These are phyloP conservation scores for Aspergillus carbonarius DNA, from an alignment of 2,329 filamentous ascomycete species.

Conservation along the genomic window DNA sequence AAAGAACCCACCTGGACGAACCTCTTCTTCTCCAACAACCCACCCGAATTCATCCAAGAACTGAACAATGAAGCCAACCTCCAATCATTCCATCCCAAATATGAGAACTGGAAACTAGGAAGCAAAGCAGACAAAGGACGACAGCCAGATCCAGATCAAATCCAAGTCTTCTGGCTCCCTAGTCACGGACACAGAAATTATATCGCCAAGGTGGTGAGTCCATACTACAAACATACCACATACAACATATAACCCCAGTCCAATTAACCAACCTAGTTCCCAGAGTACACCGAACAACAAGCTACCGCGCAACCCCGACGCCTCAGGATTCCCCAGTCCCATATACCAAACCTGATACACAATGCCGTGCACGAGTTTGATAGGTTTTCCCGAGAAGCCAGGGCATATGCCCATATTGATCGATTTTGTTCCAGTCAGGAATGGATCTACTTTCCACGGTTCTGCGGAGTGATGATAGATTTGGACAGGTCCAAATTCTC, in stretches of 20 bases:
- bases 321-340: background rate
- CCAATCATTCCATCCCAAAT: background rate
- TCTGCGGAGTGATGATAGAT: conserved; percentile 9
- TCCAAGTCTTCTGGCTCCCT: conserved; percentile 17
- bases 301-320: conserved; percentile 8
- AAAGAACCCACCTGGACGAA: background rate
- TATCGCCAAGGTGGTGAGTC: conserved; percentile 15
- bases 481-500: conserved; percentile 12
- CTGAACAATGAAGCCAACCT: background rate
- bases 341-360: conserved; percentile 3
- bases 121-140: conserved; percentile 5
- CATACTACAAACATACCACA: background rate
- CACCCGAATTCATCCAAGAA: background rate
- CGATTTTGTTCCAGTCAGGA: conserved; percentile 11
- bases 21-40: background rate
- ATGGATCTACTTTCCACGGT: conserved; percentile 13
- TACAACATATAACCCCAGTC: background rate
- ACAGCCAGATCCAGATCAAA: conserved; percentile 3
- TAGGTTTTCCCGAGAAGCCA: conserved; percentile 14
- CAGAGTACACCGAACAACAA: conserved; percentile 12
- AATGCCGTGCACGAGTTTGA: conserved; percentile 13
- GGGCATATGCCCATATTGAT: conserved; percentile 16
- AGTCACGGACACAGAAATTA: conserved; percentile 12
- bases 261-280: conserved; percentile 10
- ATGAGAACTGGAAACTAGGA: conserved; percentile 9